Base-by-base conservation (phyloP, 768 basidiomycete genomes). In the Mycena alexandri region DNA sequence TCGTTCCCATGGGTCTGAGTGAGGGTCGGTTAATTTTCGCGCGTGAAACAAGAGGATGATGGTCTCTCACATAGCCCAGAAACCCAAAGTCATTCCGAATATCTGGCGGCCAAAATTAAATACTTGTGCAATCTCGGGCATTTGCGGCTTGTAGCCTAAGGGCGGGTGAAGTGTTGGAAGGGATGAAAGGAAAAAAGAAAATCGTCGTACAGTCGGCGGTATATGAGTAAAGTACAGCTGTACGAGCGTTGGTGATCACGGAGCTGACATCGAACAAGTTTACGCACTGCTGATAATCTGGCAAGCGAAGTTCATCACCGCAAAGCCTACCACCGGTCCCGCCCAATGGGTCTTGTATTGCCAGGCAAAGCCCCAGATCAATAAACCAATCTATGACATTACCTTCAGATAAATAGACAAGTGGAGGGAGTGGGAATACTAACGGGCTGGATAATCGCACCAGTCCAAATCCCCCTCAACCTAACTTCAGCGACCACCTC, bases 341-440 rank as follows among this genome's bases (percentile, higher is more conserved):
- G 64, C 68, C 70, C 70, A 71, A 19, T 67, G 66, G n/a, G 63
- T 71, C 53, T 65, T 61, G 55, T 71, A 71, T 41, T 68, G 65
- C 70, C 70, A 71, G 43, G 53, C 61, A 53, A 71, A 71, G 7
- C 68, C 67, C 71, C 71, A 71, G 61, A 71, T 71, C 2, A 71
- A 59, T 19, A 71, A 51, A 7, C 70, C 70, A 25, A 71, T 72
- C 67, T 67, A 50, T 29, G 14, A 42, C 6, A 42, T 9, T 8
- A 38, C 6, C 10, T 36, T 43, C 16, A 44, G 55, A 1, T 43
- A 48, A 13, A 21, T 52, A 12, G 11, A 55, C 5, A 41, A 41
- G 9, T 41, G 10, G 51, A 16, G 48, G 14, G 43, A 19, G n/a
- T n/a, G n/a, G 41, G 43, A 9, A 42, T 29, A 55, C 56, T 29